phyloP scores from a whole-genome alignment of 352 stramenopile species.

The Phytopythium helicoides region DNA sequence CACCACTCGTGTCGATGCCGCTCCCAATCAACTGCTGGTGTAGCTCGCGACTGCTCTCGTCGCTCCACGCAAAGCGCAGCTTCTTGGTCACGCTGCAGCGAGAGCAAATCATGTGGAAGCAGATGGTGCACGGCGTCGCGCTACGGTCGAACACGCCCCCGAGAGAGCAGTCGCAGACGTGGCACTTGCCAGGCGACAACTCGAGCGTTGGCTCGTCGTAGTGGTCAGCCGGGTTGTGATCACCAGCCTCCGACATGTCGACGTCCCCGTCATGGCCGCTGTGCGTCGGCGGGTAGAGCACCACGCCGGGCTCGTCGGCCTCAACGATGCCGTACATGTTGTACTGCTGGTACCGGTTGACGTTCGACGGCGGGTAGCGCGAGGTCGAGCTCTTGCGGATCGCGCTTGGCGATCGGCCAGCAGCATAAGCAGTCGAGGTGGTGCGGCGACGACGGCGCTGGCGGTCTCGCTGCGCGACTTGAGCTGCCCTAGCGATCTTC shows the following conservation, averaged over 20 bases:
- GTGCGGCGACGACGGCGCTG: slow-evolving; percentile 19
- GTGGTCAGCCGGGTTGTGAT: slow-evolving; percentile 3
- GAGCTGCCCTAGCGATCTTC: slow-evolving; percentile 51
- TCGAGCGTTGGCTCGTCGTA: slow-evolving; percentile 3
- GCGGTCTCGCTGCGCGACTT: slow-evolving; percentile 22
- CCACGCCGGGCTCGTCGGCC: slow-evolving; percentile 8
- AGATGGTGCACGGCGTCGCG: slow-evolving; percentile 27
- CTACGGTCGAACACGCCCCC: slow-evolving; percentile 31
- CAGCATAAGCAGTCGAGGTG: slow-evolving; percentile 9
- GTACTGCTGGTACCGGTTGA: slow-evolving; percentile 1
- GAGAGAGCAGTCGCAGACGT: slow-evolving; percentile 33
- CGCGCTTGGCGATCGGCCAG: neutral
- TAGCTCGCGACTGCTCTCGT: slow-evolving; percentile 10
- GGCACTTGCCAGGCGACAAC: slow-evolving; percentile 24
- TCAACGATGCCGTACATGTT: slow-evolving; percentile 36
- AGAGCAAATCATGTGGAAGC: slow-evolving; percentile 33
- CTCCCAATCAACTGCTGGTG: slow-evolving; percentile 1
- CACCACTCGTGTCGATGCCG: slow-evolving; percentile 3
- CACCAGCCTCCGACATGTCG: slow-evolving; percentile 2
- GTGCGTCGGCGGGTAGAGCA: slow-evolving; percentile 4
- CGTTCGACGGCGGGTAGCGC: neutral
- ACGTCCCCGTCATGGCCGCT: slow-evolving; percentile 8
- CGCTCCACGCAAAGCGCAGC: slow-evolving; percentile 29
- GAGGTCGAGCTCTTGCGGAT: slow-evolving; percentile 12
- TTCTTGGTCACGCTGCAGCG: slow-evolving; percentile 53